phyloP scores from a whole-genome alignment of 208 protist genomes.

The Trypanosoma cruzi region DNA sequence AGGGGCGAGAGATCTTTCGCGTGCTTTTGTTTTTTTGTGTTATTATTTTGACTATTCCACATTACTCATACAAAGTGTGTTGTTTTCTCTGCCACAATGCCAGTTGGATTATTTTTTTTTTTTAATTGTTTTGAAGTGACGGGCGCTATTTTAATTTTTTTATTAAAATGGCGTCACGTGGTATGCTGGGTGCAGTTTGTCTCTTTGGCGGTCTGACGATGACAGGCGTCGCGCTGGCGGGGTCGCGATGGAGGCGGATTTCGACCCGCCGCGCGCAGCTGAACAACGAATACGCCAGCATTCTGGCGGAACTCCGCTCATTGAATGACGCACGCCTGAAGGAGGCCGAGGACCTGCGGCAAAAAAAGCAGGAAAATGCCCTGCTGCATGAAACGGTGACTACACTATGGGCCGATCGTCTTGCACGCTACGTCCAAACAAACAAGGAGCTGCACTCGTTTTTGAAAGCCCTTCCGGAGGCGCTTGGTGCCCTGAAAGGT shows the following conservation, averaged over 20 bases:
- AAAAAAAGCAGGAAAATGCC: conserved; percentile 38
- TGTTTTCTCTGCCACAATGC: neutral
- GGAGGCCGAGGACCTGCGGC: conserved; percentile 36
- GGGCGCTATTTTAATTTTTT: too few relatives aligned
- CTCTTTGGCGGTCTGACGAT: conserved; percentile 38
- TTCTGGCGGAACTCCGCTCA: conserved; percentile 41
- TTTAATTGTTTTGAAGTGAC: too few relatives aligned
- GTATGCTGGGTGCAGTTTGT: conserved; percentile 28
- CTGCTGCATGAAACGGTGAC: conserved; percentile 62
- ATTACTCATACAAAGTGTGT: neutral
- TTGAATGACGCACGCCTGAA: conserved; percentile 50
- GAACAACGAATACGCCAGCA: conserved; percentile 66
- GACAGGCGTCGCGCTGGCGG: conserved; percentile 35
- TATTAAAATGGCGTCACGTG: conserved; percentile 28
- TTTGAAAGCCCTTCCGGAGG: conserved; percentile 72
- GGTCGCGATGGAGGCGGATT: conserved; percentile 47
- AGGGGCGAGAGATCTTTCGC: too few relatives aligned
- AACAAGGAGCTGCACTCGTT: conserved; percentile 70
- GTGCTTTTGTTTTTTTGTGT: neutral
- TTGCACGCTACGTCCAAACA: conserved; percentile 65
- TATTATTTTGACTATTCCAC: neutral
- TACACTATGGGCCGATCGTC: conserved; percentile 72
- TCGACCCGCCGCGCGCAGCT: conserved; percentile 57
- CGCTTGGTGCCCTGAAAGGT: conserved; percentile 62
- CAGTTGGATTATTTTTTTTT: neutral